Conservation (phyloP, 2,329 filamentous ascomycete species). For the Verticillium zaregamsianum region DNA sequence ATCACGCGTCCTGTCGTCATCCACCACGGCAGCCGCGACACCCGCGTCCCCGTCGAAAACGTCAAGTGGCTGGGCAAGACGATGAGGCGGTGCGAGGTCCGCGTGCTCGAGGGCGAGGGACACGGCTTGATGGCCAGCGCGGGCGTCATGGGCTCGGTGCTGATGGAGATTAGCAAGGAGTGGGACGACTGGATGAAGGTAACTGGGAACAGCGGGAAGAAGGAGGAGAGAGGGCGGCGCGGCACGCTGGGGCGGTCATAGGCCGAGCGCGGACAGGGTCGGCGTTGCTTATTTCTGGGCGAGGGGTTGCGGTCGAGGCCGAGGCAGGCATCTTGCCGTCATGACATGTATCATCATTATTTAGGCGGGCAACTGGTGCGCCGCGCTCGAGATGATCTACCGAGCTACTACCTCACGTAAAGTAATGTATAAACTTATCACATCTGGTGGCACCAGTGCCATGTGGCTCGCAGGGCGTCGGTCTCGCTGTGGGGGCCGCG, state of each 20-base stretch:
- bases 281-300: background rate
- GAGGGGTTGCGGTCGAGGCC: too few species aligned
- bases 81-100: conserved; percentile 89
- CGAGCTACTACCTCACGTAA: background rate
- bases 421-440: background rate
- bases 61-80: conserved; percentile 91
- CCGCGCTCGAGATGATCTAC: background rate
- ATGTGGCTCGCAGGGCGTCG: too few species aligned
- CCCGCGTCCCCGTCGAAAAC: conserved; percentile 89
- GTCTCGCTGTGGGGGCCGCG: too few species aligned
- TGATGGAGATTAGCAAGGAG: conserved; percentile 90
- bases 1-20: conserved; percentile 89
- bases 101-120: conserved; percentile 84
- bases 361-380: background rate
- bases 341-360: background rate
- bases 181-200: conserved; percentile 83
- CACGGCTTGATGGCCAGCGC: conserved; percentile 96
- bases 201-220: conserved; percentile 33
- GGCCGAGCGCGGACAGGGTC: background rate
- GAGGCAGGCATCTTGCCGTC: background rate
- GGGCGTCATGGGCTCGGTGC: conserved; percentile 85
- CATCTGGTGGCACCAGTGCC: too few species aligned
- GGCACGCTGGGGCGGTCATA: conserved; percentile 3
- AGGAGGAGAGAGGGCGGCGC: conserved; percentile 11
- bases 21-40: conserved; percentile 88